Base-by-base conservation (phyloP, 1,139 yeast genomes). In the Sugiyamaella pinicola region DNA sequence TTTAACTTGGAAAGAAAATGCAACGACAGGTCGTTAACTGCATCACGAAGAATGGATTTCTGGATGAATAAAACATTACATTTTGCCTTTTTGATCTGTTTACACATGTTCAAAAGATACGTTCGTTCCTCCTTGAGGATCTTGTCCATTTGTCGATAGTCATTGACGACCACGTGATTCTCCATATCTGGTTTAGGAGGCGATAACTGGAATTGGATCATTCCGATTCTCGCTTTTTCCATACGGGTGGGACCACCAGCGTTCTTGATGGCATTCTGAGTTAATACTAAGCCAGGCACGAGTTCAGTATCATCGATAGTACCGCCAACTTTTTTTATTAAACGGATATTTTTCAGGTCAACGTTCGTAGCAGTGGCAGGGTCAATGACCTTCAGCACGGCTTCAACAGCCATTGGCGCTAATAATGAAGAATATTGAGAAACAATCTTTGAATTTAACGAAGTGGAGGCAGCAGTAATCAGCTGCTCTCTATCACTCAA, bases 131-230 rank as follows among this genome's bases (percentile, higher is more conserved):
- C 99, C 69, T 95, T 95, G 68, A 93, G 78, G 63, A 93, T 93
- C 76, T 91, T 93, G 74, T 93, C 99, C 99, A 93, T 93, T 73
- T 95, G 99, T 74, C 99, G 83, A 75, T 93, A 93, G 71, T 93
- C 99, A 69, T 88, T 93, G 52, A 93, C 98, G 51, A 95, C 96
- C 54, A 93, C 95, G 68, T 91, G 93, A 69, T 93, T 93, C 73
- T 93, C 99, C 86, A 95, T 88, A 69, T 93, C 99, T 38, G 99
- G 99, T 70, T 93, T 93, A 63, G 99, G 99, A 42, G 99, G 99
- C 29, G 98, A 90, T 58, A 93, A 78, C 73, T 93, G 99, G 75
- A 93, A 93, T 73, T 95, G 99, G 59, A 93, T 81, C 64, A 93
- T 79, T 10, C 95, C 99, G 62, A 93, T 89, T 60, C 77, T 80